Base-by-base conservation (phyloP, 148 eudicot genomes). In the Heliamphora exappendiculata region DNA sequence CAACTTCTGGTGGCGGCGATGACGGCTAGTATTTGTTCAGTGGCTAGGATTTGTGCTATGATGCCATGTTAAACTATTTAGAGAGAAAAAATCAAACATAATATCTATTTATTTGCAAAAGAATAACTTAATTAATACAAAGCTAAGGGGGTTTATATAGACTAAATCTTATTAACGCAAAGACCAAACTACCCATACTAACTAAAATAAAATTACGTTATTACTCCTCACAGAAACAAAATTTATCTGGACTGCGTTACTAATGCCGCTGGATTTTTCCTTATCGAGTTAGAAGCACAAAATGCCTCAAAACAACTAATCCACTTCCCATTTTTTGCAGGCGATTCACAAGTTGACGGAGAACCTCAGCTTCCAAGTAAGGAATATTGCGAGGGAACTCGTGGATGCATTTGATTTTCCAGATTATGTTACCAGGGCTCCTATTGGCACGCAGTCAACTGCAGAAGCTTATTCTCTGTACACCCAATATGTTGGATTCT, bases 351-450 rank as follows among this genome's bases (percentile, higher is more conserved):
- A 94, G 85, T 80, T 94, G 82, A 85, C 89, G 33, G 97, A 89
- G 60, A 89, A 94, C 81, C 85, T 94, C 7, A 77, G 98, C 84
- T 94, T 92, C 75, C 97, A 94, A 82, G 97, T 94, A 60, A 92
- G 85, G 82, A 92, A 89, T 58, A 78, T 94, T 0, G 91, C 98
- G 1, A 92, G 85, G 82, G 98, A 94, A 81, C 92, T 94, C 5
- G 91, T 94, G 2, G 97, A 94, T 77, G 93, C 92, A 14, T 90
- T 94, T 73, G 98, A 94, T 79, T 82, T 94, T 65, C 98, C 97
- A 24, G 97, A 94, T 85, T 78, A 86, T 59, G 98, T 94, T 29
- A 90, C 84, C 10, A 84, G 97, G 37, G 98, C 98, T 50, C 98
- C 98, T 7, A 94, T 94, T 31, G 98, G 97, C 62, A 85, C 81